Percentiles rank a stretch among this genome's conserved stretches.
Evolutionary conservation across 257 asterid genomes (phyloP).

Genomic region (Gentiana dahurica): DNA sequence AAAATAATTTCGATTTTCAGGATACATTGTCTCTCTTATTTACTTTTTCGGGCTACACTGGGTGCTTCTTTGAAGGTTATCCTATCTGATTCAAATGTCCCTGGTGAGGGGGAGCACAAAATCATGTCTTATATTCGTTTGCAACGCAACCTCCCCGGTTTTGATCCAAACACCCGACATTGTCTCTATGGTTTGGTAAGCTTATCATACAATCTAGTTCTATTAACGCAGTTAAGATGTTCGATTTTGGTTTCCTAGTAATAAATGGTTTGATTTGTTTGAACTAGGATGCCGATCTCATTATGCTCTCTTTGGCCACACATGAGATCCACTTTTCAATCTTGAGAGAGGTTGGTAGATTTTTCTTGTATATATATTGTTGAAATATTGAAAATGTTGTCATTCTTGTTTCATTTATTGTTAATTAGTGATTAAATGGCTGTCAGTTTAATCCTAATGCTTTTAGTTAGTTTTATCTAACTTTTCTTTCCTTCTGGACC

Average conservation of each 20-base stretch:
- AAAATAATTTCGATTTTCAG: slow-evolving; percentile 30
- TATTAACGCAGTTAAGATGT: slow-evolving; percentile 3
- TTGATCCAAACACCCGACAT: slow-evolving; percentile 87
- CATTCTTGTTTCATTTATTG: too few relatives aligned
- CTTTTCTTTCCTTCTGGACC: too few relatives aligned
- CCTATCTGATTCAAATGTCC: slow-evolving; percentile 93
- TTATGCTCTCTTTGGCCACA: slow-evolving; percentile 92
- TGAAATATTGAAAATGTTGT: too few relatives aligned
- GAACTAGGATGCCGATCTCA: slow-evolving; percentile 84
- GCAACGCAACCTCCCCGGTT: slow-evolving; percentile 89
- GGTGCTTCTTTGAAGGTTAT: slow-evolving; percentile 76
- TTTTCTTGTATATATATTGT: slow-evolving; percentile 5
- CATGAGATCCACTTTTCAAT: slow-evolving; percentile 93
- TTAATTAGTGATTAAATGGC: too few relatives aligned
- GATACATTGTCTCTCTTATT: slow-evolving; percentile 26
- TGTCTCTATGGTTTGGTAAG: slow-evolving; percentile 96
- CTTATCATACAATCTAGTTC: slow-evolving; percentile 10
- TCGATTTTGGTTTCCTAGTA: not conserved
- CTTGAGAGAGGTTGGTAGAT: slow-evolving; percentile 76
- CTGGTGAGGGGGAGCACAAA: slow-evolving; percentile 99
- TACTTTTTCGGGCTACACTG: slow-evolving; percentile 50
- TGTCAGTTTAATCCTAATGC: too few relatives aligned
- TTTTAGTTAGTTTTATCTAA: too few relatives aligned
- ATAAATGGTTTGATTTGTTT: slow-evolving; percentile 16
- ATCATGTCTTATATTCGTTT: slow-evolving; percentile 87